Conservation (phyloP, 2,329 filamentous ascomycete genomes). For the Rasamsonia emersonii region DNA sequence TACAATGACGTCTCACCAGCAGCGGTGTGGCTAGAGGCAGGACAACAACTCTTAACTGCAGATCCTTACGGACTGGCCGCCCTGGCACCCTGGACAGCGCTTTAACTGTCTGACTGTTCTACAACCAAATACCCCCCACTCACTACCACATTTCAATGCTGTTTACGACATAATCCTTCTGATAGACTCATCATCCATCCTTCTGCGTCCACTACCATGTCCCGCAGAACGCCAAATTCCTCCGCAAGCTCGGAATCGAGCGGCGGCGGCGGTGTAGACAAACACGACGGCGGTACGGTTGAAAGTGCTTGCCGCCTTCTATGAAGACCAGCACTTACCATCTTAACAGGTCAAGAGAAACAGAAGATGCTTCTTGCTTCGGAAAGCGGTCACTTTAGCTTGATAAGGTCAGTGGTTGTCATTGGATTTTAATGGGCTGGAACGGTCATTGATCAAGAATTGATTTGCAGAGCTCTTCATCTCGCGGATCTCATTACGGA, state of each 20-base stretch:
- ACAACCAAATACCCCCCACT: too few relatives aligned
- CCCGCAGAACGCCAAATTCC: constrained; percentile 23
- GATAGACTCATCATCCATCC: too few relatives aligned
- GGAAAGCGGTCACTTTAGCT: constrained; percentile 42
- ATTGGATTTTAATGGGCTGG: neutral
- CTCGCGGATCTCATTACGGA: constrained; percentile 44
- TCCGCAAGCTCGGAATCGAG: constrained; percentile 25
- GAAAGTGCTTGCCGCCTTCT: constrained; percentile 6
- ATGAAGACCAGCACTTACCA: constrained; percentile 9
- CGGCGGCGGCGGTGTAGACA: constrained; percentile 14
- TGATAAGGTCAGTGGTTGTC: constrained; percentile 35
- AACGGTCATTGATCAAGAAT: constrained; percentile 9
- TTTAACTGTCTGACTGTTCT: too few relatives aligned
- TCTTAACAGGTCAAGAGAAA: constrained; percentile 36
- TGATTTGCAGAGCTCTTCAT: constrained; percentile 34
- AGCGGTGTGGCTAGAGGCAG: neutral
- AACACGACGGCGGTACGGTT: constrained; percentile 24
- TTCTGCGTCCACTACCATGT: constrained; percentile 26
- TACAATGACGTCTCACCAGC: constrained; percentile 28
- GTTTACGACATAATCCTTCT: too few relatives aligned
- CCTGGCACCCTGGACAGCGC: too few relatives aligned
- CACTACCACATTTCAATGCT: too few relatives aligned
- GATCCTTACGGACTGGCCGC: neutral
- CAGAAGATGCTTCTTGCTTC: constrained; percentile 41
- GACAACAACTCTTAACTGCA: constrained; percentile 20